Evolutionary conservation across 2,329 filamentous ascomycete species (phyloP).

Genomic region (Fusarium buharicum): DNA sequence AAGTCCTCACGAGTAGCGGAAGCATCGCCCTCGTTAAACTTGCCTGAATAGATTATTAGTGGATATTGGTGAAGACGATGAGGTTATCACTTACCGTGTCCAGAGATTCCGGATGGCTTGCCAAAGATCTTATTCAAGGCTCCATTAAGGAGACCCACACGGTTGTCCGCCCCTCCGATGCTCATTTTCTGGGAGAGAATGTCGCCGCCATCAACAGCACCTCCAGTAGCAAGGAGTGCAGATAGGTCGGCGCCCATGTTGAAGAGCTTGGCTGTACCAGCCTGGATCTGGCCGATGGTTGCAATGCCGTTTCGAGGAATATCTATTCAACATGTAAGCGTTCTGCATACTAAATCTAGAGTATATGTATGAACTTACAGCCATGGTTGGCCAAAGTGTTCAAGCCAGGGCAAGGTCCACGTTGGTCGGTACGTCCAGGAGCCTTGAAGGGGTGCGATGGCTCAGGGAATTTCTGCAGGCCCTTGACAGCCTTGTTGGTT

Average conservation of each 20-base stretch:
- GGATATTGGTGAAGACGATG: accelerated
- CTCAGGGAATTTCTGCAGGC: constrained; percentile 28
- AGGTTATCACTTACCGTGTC: background rate
- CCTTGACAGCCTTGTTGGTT: constrained; percentile 25
- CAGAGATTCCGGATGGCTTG: constrained; percentile 25
- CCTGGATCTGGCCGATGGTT: constrained; percentile 23
- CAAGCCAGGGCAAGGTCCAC: constrained; percentile 22
- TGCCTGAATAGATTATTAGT: background rate
- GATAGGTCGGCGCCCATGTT: constrained; percentile 27
- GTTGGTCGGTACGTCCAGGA: constrained; percentile 15
- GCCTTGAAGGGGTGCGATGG: constrained; percentile 16
- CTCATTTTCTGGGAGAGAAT: constrained; percentile 31
- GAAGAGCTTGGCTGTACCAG: constrained; percentile 24
- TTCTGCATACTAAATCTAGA: accelerated
- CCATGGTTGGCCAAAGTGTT: constrained; percentile 29
- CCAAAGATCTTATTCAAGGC: constrained; percentile 28
- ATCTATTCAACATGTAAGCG: background rate
- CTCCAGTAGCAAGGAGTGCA: constrained; percentile 18
- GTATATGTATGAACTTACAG: background rate
- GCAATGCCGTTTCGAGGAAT: constrained; percentile 26
- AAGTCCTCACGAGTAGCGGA: constrained; percentile 31
- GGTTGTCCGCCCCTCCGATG: constrained; percentile 19
- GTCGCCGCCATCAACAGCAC: constrained; percentile 20
- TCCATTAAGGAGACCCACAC: constrained; percentile 16
- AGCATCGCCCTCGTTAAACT: constrained; percentile 31